Conservation (phyloP, 495 filamentous ascomycete genomes). For the Xylaria sp. region DNA sequence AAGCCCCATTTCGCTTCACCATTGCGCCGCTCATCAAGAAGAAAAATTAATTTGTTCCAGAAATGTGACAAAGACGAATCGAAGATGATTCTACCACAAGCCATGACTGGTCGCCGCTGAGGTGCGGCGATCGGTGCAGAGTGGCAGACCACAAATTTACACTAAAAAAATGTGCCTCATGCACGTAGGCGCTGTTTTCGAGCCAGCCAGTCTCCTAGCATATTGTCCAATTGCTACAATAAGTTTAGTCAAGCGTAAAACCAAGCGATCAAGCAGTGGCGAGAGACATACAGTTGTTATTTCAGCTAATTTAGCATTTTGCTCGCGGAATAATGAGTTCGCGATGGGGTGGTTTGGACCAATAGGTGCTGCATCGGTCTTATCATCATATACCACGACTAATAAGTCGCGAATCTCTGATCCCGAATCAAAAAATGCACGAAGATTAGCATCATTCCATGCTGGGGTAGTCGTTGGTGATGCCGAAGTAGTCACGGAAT, state of each 20-base stretch:
- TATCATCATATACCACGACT: slow-evolving; percentile 91
- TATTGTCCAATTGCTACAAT: slow-evolving; percentile 73
- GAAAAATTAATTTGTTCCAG: slow-evolving; percentile 22
- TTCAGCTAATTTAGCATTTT: slow-evolving; percentile 79
- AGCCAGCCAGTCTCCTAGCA: slow-evolving; percentile 83
- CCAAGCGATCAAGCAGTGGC: not conserved
- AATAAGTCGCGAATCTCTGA: slow-evolving; percentile 91
- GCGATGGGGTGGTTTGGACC: slow-evolving; percentile 85
- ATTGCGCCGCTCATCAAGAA: slow-evolving; percentile 24
- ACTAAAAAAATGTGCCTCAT: slow-evolving; percentile 51
- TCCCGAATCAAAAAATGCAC: slow-evolving; percentile 89
- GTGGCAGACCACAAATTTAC: not conserved
- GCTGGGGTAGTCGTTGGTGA: slow-evolving; percentile 53
- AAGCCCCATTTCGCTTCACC: slow-evolving; percentile 24
- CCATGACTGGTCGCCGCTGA: not conserved
- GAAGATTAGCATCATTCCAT: slow-evolving; percentile 86
- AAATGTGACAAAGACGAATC: slow-evolving; percentile 22
- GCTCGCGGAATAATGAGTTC: slow-evolving; percentile 79
- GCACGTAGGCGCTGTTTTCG: slow-evolving; percentile 60
- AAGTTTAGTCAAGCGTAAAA: slow-evolving; percentile 32
- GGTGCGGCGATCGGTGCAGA: not conserved
- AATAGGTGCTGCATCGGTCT: slow-evolving; percentile 76
- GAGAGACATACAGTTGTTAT: slow-evolving; percentile 70
- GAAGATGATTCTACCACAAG: slow-evolving; percentile 16
- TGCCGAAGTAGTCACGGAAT: slow-evolving; percentile 53